Conservation (phyloP, 176 grass and related monocot species). For the Metroxylon sagu region DNA sequence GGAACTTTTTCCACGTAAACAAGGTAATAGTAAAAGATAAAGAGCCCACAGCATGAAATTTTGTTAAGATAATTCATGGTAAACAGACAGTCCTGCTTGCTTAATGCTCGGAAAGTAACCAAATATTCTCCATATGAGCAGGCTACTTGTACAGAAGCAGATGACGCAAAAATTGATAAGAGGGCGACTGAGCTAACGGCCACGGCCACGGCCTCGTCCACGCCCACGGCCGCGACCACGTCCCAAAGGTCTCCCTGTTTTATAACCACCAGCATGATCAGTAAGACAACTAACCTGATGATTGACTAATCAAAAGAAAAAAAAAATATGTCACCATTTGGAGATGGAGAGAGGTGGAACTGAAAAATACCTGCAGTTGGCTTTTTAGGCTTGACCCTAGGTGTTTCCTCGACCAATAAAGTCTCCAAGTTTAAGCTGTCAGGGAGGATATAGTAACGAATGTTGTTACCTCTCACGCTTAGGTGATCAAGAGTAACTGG, state of each 20-base stretch:
- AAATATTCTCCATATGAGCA: slow-evolving; percentile 1
- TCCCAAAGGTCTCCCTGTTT: slow-evolving; percentile 62
- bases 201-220: slow-evolving; percentile 61
- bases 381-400: slow-evolving; percentile 82
- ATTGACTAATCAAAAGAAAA: background rate
- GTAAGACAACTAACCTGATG: slow-evolving; percentile 1
- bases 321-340: background rate
- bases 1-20: too few species aligned
- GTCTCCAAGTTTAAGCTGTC: slow-evolving; percentile 93
- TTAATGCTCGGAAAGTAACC: too few species aligned
- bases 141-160: slow-evolving; percentile 13
- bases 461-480: slow-evolving; percentile 89
- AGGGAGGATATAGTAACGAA: slow-evolving; percentile 87
- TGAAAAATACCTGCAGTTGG: slow-evolving; percentile 47
- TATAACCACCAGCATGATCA: background rate
- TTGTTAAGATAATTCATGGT: too few species aligned
- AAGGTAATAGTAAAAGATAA: too few species aligned
- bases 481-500: slow-evolving; percentile 80
- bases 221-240: slow-evolving; percentile 73
- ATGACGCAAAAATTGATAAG: slow-evolving; percentile 15
- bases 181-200: slow-evolving; percentile 32
- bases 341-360: background rate
- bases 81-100: too few species aligned
- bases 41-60: too few species aligned
- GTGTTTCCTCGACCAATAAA: slow-evolving; percentile 79